phyloP scores from a whole-genome alignment of 345 rosid species.

The Moricandia arvensis region DNA sequence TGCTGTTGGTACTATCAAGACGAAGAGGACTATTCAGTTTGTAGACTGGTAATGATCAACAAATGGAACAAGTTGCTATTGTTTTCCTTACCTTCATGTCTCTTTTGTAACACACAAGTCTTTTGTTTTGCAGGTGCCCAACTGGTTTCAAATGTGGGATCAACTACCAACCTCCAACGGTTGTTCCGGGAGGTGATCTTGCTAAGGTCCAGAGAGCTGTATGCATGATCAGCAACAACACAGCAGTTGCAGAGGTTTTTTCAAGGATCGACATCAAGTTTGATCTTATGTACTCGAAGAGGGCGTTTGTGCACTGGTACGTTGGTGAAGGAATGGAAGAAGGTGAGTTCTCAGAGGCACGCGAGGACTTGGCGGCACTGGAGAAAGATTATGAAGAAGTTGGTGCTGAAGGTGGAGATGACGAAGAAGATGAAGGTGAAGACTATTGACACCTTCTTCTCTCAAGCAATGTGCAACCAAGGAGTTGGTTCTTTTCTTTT shows the following conservation, averaged over 20 bases:
- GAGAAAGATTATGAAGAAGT: conserved; percentile 62
- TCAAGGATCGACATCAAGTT: conserved; percentile 63
- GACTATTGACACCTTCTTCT: conserved; percentile 39
- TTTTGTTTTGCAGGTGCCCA: conserved; percentile 50
- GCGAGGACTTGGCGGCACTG: conserved; percentile 53
- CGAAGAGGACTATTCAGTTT: conserved; percentile 57
- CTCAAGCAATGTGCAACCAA: conserved; percentile 3
- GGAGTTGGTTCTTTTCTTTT: not conserved
- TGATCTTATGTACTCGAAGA: conserved; percentile 66
- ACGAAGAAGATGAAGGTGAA: conserved; percentile 58
- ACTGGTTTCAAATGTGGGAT: conserved; percentile 72
- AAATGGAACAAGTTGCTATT: not conserved
- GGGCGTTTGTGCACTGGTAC: conserved; percentile 73
- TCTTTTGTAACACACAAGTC: not conserved
- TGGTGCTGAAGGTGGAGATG: conserved; percentile 63
- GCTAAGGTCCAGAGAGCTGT: conserved; percentile 72
- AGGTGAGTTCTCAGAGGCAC: conserved; percentile 72
- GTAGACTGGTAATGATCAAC: conserved; percentile 56
- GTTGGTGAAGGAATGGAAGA: conserved; percentile 77
- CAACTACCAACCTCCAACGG: conserved; percentile 66
- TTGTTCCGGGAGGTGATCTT: conserved; percentile 65
- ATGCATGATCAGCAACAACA: conserved; percentile 74
- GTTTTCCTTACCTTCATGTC: not conserved
- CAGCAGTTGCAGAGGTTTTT: conserved; percentile 70
- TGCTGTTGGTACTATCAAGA: conserved; percentile 63